These are phyloP conservation scores for Peronospora farinosa DNA, from an alignment of 352 stramenopile species.

Conservation along the genomic window DNA sequence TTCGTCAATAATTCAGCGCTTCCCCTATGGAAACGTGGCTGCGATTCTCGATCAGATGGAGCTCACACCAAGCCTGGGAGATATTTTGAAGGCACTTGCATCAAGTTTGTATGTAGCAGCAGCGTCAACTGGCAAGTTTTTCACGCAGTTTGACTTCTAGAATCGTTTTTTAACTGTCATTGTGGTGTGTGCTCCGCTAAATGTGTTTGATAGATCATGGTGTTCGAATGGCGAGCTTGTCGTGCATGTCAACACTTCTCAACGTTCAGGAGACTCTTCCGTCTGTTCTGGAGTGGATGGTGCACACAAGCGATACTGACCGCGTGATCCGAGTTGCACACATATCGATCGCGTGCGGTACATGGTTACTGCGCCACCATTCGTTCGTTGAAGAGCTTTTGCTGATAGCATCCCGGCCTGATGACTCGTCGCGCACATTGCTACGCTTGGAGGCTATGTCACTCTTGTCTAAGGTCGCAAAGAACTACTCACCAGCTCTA, in stretches of 20 bases:
- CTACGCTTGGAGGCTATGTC: constrained; percentile 79
- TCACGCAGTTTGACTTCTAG: not conserved
- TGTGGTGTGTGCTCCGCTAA: not conserved
- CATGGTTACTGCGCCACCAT: constrained; percentile 39
- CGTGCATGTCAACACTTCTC: constrained; percentile 69
- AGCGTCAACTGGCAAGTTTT: constrained; percentile 44
- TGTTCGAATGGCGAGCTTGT: constrained; percentile 71
- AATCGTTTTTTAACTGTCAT: not conserved
- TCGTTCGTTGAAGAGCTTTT: constrained; percentile 79
- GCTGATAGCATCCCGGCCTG: constrained; percentile 48
- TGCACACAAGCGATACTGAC: constrained; percentile 39
- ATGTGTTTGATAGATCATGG: constrained; percentile 52
- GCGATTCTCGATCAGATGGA: constrained; percentile 43
- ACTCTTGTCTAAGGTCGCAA: constrained; percentile 75
- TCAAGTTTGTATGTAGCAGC: constrained; percentile 62
- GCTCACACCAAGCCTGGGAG: constrained; percentile 44
- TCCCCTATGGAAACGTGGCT: constrained; percentile 63
- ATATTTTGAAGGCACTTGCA: constrained; percentile 61
- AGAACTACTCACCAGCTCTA: constrained; percentile 75
- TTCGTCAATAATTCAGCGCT: constrained; percentile 68
- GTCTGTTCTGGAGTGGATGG: constrained; percentile 68
- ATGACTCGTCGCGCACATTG: constrained; percentile 46
- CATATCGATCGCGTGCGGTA: constrained; percentile 61
- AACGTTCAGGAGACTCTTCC: constrained; percentile 65
- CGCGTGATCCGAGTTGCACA: constrained; percentile 47